These are phyloP conservation scores for Boletus fagicola DNA, from an alignment of 768 basidiomycete genomes.

Conservation along the genomic window DNA sequence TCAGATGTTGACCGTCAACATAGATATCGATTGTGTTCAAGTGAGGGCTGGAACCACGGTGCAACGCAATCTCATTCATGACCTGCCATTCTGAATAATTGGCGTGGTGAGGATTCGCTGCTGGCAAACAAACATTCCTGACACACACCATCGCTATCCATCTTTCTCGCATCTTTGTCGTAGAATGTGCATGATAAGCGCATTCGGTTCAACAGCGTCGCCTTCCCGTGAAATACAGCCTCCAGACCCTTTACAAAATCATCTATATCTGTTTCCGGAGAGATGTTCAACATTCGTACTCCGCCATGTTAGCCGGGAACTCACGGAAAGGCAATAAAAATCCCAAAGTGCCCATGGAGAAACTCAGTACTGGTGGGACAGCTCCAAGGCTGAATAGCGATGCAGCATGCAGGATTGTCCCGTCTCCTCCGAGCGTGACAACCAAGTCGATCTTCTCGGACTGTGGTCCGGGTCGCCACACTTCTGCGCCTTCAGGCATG, in stretches of 20 bases:
- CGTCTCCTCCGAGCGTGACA: constrained; percentile 91
- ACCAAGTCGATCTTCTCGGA: constrained; percentile 78
- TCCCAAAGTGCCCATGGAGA: constrained; percentile 79
- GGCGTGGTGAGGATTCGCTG: constrained; percentile 1
- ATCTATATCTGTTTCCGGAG: constrained; percentile 67
- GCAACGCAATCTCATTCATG: constrained; percentile 94
- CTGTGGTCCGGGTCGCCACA: constrained; percentile 56
- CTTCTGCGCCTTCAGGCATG: constrained; percentile 60
- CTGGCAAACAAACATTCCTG: background rate
- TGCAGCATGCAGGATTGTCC: constrained; percentile 91
- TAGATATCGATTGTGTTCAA: constrained; percentile 91
- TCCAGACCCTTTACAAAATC: constrained; percentile 79
- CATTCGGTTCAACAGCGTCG: constrained; percentile 86
- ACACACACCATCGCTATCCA: constrained; percentile 58
- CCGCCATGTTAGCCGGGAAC: constrained; percentile 28
- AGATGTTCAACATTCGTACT: constrained; percentile 1
- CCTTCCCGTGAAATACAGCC: constrained; percentile 75
- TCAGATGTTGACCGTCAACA: constrained; percentile 92
- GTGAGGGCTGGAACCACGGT: constrained; percentile 88
- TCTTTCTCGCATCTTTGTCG: constrained; percentile 55
- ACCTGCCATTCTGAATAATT: constrained; percentile 77
- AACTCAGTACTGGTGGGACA: constrained; percentile 78
- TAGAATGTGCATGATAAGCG: constrained; percentile 80
- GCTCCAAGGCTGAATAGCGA: constrained; percentile 88
- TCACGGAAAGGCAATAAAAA: constrained; percentile 92